phyloP scores from a whole-genome alignment of 2,329 filamentous ascomycete genomes.

The Tolypocladium pustulatum region DNA sequence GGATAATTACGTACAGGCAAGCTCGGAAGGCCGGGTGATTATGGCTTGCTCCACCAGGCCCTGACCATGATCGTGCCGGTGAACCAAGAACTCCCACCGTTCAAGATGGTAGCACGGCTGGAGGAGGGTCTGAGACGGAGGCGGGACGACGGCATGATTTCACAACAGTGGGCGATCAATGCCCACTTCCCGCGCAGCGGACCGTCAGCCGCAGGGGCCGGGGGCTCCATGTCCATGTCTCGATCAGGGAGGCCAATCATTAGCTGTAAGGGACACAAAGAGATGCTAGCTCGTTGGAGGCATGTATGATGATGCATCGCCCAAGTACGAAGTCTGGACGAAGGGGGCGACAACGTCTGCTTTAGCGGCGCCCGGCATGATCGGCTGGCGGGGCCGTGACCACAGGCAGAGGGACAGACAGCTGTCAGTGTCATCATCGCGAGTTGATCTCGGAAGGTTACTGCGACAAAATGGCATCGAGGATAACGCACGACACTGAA shows the following conservation, averaged over 20 bases:
- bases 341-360: not conserved
- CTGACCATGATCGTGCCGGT: not conserved
- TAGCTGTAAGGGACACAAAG: not conserved
- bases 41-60: not conserved
- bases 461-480: not conserved
- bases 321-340: not conserved
- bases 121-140: not conserved
- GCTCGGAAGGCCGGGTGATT: not conserved
- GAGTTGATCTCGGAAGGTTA: not conserved
- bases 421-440: not conserved
- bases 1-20: not conserved
- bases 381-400: not conserved
- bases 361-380: not conserved
- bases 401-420: not conserved
- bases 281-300: not conserved
- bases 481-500: not conserved
- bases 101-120: not conserved
- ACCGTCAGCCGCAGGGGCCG: constrained; percentile 2
- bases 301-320: not conserved
- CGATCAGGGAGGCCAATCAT: not conserved
- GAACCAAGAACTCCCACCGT: not conserved
- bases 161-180: not conserved
- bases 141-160: not conserved
- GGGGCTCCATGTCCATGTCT: not conserved
- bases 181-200: constrained; percentile 1